Conservation (phyloP, 805 yeast genomes). For the Wickerhamiella parazyma region DNA sequence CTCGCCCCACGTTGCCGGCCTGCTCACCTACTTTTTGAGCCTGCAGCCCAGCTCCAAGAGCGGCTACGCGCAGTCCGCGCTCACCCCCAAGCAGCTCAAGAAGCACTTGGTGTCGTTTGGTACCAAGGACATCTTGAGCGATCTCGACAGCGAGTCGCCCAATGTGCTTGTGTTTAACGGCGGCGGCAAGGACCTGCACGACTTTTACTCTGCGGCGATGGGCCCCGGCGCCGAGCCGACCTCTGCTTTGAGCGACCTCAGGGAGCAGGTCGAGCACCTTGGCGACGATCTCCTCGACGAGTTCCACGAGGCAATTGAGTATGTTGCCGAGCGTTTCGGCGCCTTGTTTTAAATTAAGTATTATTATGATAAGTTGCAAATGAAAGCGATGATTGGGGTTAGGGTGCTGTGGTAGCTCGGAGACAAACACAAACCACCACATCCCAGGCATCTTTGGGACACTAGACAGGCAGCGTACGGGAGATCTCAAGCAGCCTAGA, state of each 20-base stretch:
- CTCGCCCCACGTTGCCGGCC: slow-evolving; percentile 89
- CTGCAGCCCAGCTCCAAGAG: slow-evolving; percentile 57
- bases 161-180: slow-evolving; percentile 50
- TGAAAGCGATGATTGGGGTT: too few relatives aligned
- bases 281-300: slow-evolving; percentile 2
- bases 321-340: slow-evolving; percentile 5
- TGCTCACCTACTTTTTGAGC: slow-evolving; percentile 77
- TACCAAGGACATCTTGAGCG: slow-evolving; percentile 34
- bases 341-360: slow-evolving; percentile 5
- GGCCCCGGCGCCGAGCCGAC: slow-evolving; percentile 5
- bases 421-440: too few relatives aligned
- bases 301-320: slow-evolving; percentile 6
- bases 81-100: slow-evolving; percentile 42
- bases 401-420: too few relatives aligned
- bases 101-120: slow-evolving; percentile 38
- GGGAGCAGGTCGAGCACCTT: slow-evolving; percentile 1
- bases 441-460: too few relatives aligned
- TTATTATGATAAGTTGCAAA: too few relatives aligned
- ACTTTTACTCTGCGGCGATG: slow-evolving; percentile 31
- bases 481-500: too few relatives aligned
- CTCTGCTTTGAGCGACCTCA: background rate
- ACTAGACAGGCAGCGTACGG: too few relatives aligned
- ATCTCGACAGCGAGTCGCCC: slow-evolving; percentile 38
- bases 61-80: slow-evolving; percentile 33
- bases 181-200: slow-evolving; percentile 40